Conservation (phyloP, 805 yeast species). For the Tetrapisispora nanseiensis region DNA sequence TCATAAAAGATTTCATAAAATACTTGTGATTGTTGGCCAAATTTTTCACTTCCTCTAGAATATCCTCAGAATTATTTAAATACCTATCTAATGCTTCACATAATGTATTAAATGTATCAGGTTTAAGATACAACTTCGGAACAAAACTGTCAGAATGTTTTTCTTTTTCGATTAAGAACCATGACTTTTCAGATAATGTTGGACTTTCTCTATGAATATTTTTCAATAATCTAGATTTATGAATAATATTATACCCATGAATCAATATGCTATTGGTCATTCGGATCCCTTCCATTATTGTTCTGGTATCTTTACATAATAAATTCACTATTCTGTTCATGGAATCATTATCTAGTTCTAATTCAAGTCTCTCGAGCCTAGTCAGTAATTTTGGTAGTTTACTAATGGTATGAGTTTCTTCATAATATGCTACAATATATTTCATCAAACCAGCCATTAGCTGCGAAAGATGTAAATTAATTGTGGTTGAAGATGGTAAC, state of each 20-base stretch:
- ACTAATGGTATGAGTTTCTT: constrained; percentile 9
- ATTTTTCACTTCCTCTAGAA: constrained; percentile 9
- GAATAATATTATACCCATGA: constrained; percentile 30
- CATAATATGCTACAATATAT: constrained; percentile 17
- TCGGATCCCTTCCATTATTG: constrained; percentile 25
- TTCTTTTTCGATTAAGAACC: constrained; percentile 17
- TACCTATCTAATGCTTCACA: constrained; percentile 19
- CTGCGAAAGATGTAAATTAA: constrained; percentile 13
- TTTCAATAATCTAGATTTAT: constrained; percentile 18
- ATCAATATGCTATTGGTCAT: constrained; percentile 28
- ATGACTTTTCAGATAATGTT: constrained; percentile 9
- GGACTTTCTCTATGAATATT: constrained; percentile 10
- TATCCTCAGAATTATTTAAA: constrained; percentile 12
- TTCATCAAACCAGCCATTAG: constrained; percentile 17
- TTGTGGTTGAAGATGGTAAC: constrained; percentile 15
- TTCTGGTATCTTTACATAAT: constrained; percentile 19
- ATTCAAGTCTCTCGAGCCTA: constrained; percentile 17
- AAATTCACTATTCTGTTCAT: constrained; percentile 27
- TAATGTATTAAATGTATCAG: constrained; percentile 11
- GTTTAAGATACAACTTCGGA: constrained; percentile 24
- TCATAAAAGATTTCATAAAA: constrained; percentile 25
- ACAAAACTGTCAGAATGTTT: constrained; percentile 11
- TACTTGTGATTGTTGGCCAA: constrained; percentile 24
- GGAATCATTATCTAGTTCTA: constrained; percentile 25
- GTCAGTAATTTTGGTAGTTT: constrained; percentile 15